phyloP scores from a whole-genome alignment of 2,329 filamentous ascomycete species.

The Aspergillus proliferans region DNA sequence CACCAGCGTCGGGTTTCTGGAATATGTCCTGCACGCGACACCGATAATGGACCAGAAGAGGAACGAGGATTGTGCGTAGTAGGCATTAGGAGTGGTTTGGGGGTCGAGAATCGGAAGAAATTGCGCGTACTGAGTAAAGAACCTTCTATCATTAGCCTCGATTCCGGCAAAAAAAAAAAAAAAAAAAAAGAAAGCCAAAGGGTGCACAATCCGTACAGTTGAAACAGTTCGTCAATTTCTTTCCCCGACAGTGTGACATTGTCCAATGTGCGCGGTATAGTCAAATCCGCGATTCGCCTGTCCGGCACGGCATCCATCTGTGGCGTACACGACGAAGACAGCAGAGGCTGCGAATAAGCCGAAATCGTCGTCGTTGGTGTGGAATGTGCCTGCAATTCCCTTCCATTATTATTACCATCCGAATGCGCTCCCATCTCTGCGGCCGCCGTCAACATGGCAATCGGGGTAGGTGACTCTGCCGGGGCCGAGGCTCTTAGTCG shows the following conservation, averaged over 20 bases:
- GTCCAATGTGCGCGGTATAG: slow-evolving; percentile 25
- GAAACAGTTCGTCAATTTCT: slow-evolving; percentile 36
- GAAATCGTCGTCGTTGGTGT: slow-evolving; percentile 14
- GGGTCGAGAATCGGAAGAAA: slow-evolving; percentile 36
- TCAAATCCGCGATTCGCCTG: slow-evolving; percentile 11
- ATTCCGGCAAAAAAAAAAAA: neutral
- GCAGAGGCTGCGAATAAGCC: slow-evolving; percentile 14
- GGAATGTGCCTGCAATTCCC: slow-evolving; percentile 1
- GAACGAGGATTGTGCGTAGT: slow-evolving; percentile 69
- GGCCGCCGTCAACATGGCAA: slow-evolving; percentile 24
- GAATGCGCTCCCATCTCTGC: slow-evolving; percentile 24
- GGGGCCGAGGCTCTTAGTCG: slow-evolving; percentile 25
- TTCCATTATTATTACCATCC: neutral
- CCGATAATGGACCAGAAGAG: slow-evolving; percentile 70
- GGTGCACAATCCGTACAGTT: slow-evolving; percentile 17
- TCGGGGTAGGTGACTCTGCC: slow-evolving; percentile 15
- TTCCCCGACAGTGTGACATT: slow-evolving; percentile 22
- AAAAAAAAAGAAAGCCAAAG: neutral
- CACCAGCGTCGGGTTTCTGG: slow-evolving; percentile 34
- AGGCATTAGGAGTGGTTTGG: slow-evolving; percentile 61
- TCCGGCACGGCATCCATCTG: slow-evolving; percentile 9
- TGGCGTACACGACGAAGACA: slow-evolving; percentile 15
- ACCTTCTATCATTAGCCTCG: slow-evolving; percentile 15
- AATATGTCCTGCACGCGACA: slow-evolving; percentile 31
- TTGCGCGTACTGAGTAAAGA: slow-evolving; percentile 32